These are phyloP conservation scores for Hibiscus mutabilis DNA, from an alignment of 345 rosid genomes.

Conservation along the genomic window DNA sequence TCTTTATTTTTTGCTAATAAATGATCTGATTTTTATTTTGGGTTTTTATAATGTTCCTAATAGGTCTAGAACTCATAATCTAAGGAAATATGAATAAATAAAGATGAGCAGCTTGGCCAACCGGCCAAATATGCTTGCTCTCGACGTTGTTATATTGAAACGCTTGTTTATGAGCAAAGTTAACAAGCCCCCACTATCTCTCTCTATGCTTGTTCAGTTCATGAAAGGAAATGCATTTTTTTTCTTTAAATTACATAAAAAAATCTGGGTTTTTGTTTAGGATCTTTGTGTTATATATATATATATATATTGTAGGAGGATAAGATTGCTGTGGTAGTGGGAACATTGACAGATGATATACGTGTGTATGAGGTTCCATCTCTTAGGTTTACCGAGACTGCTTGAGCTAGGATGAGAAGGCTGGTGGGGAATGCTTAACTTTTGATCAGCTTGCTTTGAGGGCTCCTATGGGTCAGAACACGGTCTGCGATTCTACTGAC, in stretches of 20 bases:
- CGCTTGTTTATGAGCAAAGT: constrained; percentile 93
- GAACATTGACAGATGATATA: constrained; percentile 82
- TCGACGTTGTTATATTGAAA: constrained; percentile 85
- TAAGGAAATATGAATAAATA: too few relatives aligned
- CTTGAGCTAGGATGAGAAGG: constrained; percentile 94
- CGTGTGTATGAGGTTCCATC: constrained; percentile 85
- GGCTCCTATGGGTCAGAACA: constrained; percentile 97
- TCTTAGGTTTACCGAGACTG: constrained; percentile 85
- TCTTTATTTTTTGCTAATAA: background rate
- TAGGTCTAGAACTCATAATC: too few relatives aligned
- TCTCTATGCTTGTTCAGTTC: constrained; percentile 58
- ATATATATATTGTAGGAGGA: constrained; percentile 37
- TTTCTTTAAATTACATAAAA: background rate
- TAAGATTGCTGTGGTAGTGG: constrained; percentile 81
- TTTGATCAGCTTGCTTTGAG: constrained; percentile 91
- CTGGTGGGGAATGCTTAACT: constrained; percentile 95
- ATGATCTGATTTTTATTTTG: background rate
- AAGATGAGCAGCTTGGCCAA: too few relatives aligned
- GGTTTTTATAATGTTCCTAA: too few relatives aligned
- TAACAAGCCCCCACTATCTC: constrained; percentile 85
- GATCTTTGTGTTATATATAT: background rate
- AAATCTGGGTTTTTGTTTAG: background rate
- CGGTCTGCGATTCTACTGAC: constrained; percentile 30
- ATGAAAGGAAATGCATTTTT: constrained; percentile 58
- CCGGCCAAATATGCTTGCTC: too few relatives aligned